Evolutionary conservation across 75 land plant genomes (phyloP), one percentile per base, ranked within the genome.

Genomic region (Picea sitchensis): DNA sequence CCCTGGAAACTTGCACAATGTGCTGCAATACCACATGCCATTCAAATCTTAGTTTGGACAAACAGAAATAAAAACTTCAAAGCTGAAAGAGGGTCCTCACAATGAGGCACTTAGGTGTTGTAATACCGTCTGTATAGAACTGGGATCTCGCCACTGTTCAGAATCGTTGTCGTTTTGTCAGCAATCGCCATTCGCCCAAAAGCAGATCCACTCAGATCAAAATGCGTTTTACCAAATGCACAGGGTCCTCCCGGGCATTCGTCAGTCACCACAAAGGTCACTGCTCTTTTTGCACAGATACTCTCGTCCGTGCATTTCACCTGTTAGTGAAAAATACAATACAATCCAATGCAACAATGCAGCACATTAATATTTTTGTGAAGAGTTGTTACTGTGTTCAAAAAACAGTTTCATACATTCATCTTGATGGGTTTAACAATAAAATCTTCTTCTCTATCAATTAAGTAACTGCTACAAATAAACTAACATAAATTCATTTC

Each of bases 181-280:
- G 84, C n/a, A 2, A 85, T 65, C 20, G 98, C 98, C 93, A 96
- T 89, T 60, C 87, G 86, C 44, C 90, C 80, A 77, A 94, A 92
- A 61, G 94, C 97, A 58, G 94, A 82, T 51, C 98, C 98, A 80
- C 98, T 96, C 63, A 96, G 86, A 78, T 96, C 98, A 81, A 96
- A 96, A 65, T 92, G 97, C 8, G 90, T 82, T 58, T 83, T 76
- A 17, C 90, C 91, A 20, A 65, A 77, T 61, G 90, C 81, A 68
- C 97, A 96, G 81, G 84, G 86, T 3, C 98, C 98, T 41, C 97
- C 97, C 23, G 99, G 99, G 82, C 97, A 96, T 79, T 92, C 92
- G 85, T 96, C 99, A 2, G 94, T 91, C 51, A 91, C 80, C 59
- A 95, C 92, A 5, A 95, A 72, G 2, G 92, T 94, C 30, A 90